Base-by-base conservation (phyloP, 768 basidiomycete genomes). In the Calocybe indica region DNA sequence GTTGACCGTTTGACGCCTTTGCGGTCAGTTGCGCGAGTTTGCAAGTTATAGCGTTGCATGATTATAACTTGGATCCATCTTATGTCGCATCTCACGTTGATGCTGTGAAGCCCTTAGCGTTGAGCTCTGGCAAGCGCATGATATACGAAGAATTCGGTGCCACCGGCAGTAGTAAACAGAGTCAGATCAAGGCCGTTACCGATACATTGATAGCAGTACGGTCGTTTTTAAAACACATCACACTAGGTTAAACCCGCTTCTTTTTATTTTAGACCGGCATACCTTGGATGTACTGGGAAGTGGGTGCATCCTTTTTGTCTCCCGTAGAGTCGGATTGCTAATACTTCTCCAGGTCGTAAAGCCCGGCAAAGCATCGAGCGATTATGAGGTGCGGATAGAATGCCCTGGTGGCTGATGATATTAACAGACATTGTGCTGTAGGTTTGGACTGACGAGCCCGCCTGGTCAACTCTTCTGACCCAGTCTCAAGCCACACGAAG, bases 31-130 rank as follows among this genome's bases (percentile, higher is more conserved):
- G 60, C 36, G 13, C 46, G 14, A 53, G 55, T 41, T 46, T 61
- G 8, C 58, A 61, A 38, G 56, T 61, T 10, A 54, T 58, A 12
- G 60, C 58, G 7, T 36, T 59, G 12, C 60, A 61, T 42, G 53
- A 77, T 71, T 59, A 78, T 58, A 51, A 68, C 58, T 35, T 70
- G 58, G 39, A 78, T 62, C 74, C 75, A 70, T 37, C 69, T 57
- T 33, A 78, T 58, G 37, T 75, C 65, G 39, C 60, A 15, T 49
- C 66, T 43, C 59, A 71, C 62, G 55, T 76, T 64, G 36, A 68
- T 59, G 47, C 72, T 28, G 15, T 67, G 64, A 55, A 68, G 65
- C 58, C 70, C 62, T 41, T 66, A 56, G 56, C 69, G 55, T 42
- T 64, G 56, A 51, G 62, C 51, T 50, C 64, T 58, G 56, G 70